Evolutionary conservation across 1,284 basidiomycete species (phyloP).

Genomic region (Cerrena zonata): DNA sequence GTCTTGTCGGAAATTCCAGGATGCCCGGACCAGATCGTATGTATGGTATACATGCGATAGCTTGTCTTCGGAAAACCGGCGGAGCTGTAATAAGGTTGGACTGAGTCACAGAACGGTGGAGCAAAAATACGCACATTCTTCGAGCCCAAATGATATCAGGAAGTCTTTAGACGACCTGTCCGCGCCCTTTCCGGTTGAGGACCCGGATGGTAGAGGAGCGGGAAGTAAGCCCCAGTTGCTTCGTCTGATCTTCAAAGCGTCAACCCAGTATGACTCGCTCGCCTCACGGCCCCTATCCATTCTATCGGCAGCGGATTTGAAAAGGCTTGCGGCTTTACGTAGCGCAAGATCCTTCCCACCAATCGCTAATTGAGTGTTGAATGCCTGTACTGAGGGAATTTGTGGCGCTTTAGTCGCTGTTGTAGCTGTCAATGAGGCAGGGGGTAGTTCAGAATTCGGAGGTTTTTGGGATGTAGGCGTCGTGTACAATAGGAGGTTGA

Average conservation of each 20-base stretch:
- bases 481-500: slow-evolving; percentile 42
- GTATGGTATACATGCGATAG: slow-evolving; percentile 60
- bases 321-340: slow-evolving; percentile 62
- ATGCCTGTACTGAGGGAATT: slow-evolving; percentile 65
- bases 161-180: slow-evolving; percentile 77
- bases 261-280: slow-evolving; percentile 70
- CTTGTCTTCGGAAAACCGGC: slow-evolving; percentile 52
- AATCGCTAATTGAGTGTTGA: slow-evolving; percentile 66
- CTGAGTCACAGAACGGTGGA: slow-evolving; percentile 8
- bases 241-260: slow-evolving; percentile 67
- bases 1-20: slow-evolving; percentile 61
- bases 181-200: slow-evolving; percentile 62
- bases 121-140: slow-evolving; percentile 67
- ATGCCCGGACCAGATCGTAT: slow-evolving; percentile 36
- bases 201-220: slow-evolving; percentile 65
- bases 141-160: slow-evolving; percentile 68
- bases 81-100: slow-evolving; percentile 43
- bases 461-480: slow-evolving; percentile 25
- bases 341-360: slow-evolving; percentile 75
- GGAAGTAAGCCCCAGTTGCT: slow-evolving; percentile 74
- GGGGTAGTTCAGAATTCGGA: not conserved
- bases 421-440: slow-evolving; percentile 46
- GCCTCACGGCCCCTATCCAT: slow-evolving; percentile 58
- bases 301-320: slow-evolving; percentile 61
- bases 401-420: slow-evolving; percentile 58